Evolutionary conservation across 768 basidiomycete species (phyloP), one percentile per base, ranked within the genome.

Genomic region (Lentinula sp.): DNA sequence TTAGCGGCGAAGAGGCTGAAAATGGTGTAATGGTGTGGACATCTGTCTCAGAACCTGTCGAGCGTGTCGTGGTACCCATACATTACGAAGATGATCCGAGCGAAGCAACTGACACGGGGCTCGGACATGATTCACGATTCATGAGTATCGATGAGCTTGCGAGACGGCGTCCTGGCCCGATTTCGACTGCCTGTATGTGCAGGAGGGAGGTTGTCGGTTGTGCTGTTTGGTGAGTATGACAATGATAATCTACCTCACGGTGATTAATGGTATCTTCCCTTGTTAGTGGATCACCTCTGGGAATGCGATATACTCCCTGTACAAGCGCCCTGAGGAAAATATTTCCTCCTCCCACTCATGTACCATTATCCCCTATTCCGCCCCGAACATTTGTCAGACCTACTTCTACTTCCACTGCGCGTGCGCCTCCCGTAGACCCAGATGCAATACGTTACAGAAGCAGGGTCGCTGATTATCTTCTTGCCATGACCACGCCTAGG

Each of bases 191-290:
- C 2, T 90, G 88, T 64, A 86, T 87, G 13, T 90, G 88, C 65
- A 69, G 84, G 42, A 79, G 84, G 37, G 86, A 88, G 69, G 87
- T 86, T 5, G 75, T 90, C 9, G 88, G 85, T 18, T 90, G 88
- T 72, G 77, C 80, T 2, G 77, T 77, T 49, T 87, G 85, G 84
- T 79, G 57, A 67, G 79, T 71, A 1, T 10, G 7, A 55, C 10
- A 20, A 15, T 35, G 4, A 28, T 0, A 39, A 57, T 13, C n/a
- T n/a, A 20, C 33, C 50, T 16, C 54, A 23, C 28, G 39, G 12
- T 36, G 45, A 13, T 37, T 61, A 52, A 49, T 66, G 70, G 43
- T 67, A 45, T 28, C n/a, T 50, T 49, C n/a, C 61, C 28, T 16
- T 32, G 28, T 10, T 63, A 87, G 86, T 63, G 87, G 87, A 0